Percentiles rank a stretch among this genome's conserved stretches.
phyloP scores from a whole-genome alignment of 345 rosid genomes.

The Tarenaya hassleriana region DNA sequence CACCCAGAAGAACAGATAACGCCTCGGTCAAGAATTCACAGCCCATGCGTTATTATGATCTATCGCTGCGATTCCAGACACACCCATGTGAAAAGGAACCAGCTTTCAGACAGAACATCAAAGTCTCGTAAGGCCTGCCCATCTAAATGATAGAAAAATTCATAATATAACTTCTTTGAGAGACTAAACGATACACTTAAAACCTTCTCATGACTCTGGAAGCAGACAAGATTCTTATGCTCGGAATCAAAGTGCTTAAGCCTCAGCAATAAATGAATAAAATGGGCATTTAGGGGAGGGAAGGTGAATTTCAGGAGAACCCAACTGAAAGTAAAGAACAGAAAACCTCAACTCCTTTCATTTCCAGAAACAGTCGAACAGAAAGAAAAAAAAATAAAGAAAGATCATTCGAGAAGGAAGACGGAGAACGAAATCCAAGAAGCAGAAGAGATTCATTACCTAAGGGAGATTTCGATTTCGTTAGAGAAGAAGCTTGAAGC shows the following conservation, averaged over 20 bases:
- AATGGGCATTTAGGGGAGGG: neutral
- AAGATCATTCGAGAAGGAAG: neutral
- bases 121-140: neutral
- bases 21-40: too few relatives aligned
- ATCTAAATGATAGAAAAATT: neutral
- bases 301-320: conserved; percentile 2
- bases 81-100: conserved; percentile 4
- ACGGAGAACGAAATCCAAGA: neutral
- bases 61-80: neutral
- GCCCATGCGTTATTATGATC: too few relatives aligned
- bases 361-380: neutral
- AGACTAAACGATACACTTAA: neutral
- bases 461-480: neutral
- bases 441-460: conserved; percentile 10
- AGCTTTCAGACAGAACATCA: neutral
- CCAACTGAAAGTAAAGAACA: neutral
- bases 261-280: neutral
- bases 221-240: too few relatives aligned
- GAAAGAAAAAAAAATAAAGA: neutral
- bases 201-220: too few relatives aligned
- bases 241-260: too few relatives aligned
- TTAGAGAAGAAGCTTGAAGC: conserved; percentile 12
- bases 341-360: neutral
- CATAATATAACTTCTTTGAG: neutral
- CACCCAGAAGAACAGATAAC: too few relatives aligned